Conservation (phyloP, 441 rosid species). For the Arabidopsis lyrata region DNA sequence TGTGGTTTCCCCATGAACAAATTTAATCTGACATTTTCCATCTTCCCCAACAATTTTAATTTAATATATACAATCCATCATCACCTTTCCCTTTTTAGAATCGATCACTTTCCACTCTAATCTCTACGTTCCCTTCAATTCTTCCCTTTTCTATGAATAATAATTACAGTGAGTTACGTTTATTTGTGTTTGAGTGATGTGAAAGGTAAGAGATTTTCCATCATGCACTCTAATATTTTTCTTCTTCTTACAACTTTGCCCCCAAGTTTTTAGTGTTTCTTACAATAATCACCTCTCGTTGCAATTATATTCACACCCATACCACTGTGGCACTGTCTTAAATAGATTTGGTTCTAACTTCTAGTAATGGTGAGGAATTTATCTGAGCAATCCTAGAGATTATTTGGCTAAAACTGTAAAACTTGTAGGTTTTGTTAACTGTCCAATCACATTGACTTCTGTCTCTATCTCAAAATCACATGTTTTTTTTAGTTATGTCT, state of each 20-base stretch:
- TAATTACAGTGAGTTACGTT: slow-evolving; percentile 39
- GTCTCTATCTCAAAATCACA: slow-evolving; percentile 37
- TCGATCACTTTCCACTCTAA: slow-evolving; percentile 39
- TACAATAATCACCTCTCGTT: background rate
- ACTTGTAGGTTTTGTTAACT: slow-evolving; percentile 31
- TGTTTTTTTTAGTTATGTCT: slow-evolving; percentile 39
- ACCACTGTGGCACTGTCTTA: slow-evolving; percentile 9
- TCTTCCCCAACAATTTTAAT: slow-evolving; percentile 40
- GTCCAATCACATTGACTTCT: slow-evolving; percentile 46
- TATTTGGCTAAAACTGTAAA: slow-evolving; percentile 28
- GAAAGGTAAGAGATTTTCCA: slow-evolving; percentile 38
- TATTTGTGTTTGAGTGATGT: slow-evolving; percentile 44
- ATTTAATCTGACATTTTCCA: slow-evolving; percentile 46
- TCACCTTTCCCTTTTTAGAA: slow-evolving; percentile 44
- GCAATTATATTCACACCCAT: slow-evolving; percentile 17
- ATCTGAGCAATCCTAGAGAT: slow-evolving; percentile 20
- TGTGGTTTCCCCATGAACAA: slow-evolving; percentile 45
- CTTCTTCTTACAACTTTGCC: slow-evolving; percentile 18
- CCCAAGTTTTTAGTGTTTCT: background rate
- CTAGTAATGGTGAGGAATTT: slow-evolving; percentile 24
- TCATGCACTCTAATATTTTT: slow-evolving; percentile 7
- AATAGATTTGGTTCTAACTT: slow-evolving; percentile 17
- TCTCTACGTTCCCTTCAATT: slow-evolving; percentile 40
- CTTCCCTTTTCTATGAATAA: slow-evolving; percentile 40
- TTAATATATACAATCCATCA: slow-evolving; percentile 32